Evolutionary conservation across 2,329 filamentous ascomycete genomes (phyloP).

Genomic region (Stemphylium lycopersici): DNA sequence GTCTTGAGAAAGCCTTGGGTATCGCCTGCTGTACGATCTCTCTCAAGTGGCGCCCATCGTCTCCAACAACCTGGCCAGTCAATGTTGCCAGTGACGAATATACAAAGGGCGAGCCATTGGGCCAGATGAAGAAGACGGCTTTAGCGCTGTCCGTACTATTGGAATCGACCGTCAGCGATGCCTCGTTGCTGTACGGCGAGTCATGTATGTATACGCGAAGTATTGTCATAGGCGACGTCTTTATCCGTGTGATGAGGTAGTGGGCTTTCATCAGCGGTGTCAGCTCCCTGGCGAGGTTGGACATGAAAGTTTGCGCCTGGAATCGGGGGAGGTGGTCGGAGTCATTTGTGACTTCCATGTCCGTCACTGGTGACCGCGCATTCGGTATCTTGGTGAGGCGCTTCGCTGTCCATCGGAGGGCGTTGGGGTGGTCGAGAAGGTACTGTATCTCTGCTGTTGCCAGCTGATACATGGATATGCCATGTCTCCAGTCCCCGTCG

Average conservation of each 20-base stretch:
- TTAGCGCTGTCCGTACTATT: constrained; percentile 64
- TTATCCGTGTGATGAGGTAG: constrained; percentile 77
- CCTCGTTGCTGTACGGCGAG: constrained; percentile 73
- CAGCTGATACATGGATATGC: constrained; percentile 61
- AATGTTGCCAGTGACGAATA: constrained; percentile 64
- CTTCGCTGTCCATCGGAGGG: constrained; percentile 61
- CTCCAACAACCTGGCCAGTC: constrained; percentile 43
- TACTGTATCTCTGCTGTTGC: constrained; percentile 62
- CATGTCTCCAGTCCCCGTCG: constrained; percentile 63
- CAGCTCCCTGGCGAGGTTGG: constrained; percentile 74
- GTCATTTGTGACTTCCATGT: constrained; percentile 49
- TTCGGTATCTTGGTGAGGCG: constrained; percentile 50
- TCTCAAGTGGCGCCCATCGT: constrained; percentile 62
- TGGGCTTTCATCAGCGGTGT: constrained; percentile 82
- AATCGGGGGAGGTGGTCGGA: constrained; percentile 66
- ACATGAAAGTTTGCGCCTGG: constrained; percentile 79
- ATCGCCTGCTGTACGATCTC: constrained; percentile 78
- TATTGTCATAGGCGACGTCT: constrained; percentile 70
- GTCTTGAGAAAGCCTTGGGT: constrained; percentile 79
- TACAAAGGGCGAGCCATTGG: constrained; percentile 77
- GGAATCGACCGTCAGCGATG: constrained; percentile 42
- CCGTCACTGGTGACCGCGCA: constrained; percentile 29
- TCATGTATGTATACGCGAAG: constrained; percentile 81
- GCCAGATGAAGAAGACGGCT: constrained; percentile 81
- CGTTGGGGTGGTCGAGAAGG: constrained; percentile 59